Conservation (phyloP, 2,329 filamentous ascomycete species). For the Emergomyces orientalis region DNA sequence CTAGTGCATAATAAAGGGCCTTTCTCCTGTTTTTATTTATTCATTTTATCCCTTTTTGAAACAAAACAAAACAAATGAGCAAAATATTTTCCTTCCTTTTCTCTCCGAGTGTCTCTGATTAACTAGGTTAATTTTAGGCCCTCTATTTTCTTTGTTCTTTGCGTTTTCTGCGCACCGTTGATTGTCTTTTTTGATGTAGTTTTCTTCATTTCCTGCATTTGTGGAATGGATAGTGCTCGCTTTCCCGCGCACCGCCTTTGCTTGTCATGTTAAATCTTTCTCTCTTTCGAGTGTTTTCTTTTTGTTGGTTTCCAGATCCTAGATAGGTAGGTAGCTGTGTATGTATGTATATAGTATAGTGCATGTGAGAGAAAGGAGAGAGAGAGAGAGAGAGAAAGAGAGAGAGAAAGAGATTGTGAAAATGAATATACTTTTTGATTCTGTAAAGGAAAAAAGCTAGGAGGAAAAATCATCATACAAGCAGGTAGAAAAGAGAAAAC, state of each 20-base stretch:
- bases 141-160: neutral
- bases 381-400: too few species aligned
- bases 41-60: conserved; percentile 17
- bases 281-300: neutral
- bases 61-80: neutral
- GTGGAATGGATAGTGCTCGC: neutral
- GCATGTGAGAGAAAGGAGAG: too few species aligned
- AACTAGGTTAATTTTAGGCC: neutral
- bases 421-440: too few species aligned
- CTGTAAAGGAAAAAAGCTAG: too few species aligned
- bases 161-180: too few species aligned
- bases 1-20: neutral
- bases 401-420: too few species aligned
- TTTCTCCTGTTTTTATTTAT: conserved; percentile 13
- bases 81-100: neutral
- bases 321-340: neutral
- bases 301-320: neutral
- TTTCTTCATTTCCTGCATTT: neutral
- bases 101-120: neutral
- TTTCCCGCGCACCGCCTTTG: neutral
- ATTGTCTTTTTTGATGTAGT: too few species aligned
- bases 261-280: neutral
- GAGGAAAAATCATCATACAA: too few species aligned
- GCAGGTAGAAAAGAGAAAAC: too few species aligned
- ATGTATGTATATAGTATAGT: neutral